Evolutionary conservation across 2,329 filamentous ascomycete genomes (phyloP).

Genomic region (Colletotrichum godetiae): DNA sequence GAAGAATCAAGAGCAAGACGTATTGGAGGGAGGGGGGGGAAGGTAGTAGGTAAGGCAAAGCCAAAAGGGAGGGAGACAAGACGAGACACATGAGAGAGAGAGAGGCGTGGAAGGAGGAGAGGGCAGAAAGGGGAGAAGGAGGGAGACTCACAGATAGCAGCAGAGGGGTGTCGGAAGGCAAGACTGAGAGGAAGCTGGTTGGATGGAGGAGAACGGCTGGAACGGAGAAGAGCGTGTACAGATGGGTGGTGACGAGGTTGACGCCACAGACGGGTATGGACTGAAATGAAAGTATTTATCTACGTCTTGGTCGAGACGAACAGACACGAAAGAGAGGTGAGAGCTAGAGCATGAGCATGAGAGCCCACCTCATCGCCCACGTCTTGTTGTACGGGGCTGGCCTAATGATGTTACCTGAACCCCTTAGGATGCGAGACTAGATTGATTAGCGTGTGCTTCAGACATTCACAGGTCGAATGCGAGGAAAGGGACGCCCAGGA

Average conservation of each 20-base stretch:
- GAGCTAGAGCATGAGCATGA: not conserved
- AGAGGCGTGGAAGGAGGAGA: not conserved
- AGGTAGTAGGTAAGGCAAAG: constrained; percentile 11
- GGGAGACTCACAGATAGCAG: constrained; percentile 2
- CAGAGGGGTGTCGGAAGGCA: not conserved
- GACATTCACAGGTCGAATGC: constrained; percentile 17
- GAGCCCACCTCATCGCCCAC: not conserved
- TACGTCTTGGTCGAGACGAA: constrained; percentile 2
- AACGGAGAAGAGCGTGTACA: constrained; percentile 23
- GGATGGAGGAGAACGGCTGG: constrained; percentile 23
- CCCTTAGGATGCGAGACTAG: constrained; percentile 24
- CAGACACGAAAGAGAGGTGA: not conserved
- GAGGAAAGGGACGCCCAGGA: constrained; percentile 28
- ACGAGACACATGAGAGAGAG: not conserved
- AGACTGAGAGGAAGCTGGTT: not conserved
- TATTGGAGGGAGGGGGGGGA: constrained; percentile 20
- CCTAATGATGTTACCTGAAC: constrained; percentile 17
- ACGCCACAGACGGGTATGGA: constrained; percentile 32
- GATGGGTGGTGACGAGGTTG: constrained; percentile 32
- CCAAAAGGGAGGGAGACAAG: constrained; percentile 17
- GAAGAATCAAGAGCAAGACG: not conserved
- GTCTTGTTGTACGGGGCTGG: constrained; percentile 1
- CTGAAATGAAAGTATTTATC: constrained; percentile 35
- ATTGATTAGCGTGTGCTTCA: constrained; percentile 21
- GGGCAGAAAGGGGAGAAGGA: constrained; percentile 9